Conservation (phyloP, 2,329 filamentous ascomycete species). For the Myriosclerotinia curreyana region DNA sequence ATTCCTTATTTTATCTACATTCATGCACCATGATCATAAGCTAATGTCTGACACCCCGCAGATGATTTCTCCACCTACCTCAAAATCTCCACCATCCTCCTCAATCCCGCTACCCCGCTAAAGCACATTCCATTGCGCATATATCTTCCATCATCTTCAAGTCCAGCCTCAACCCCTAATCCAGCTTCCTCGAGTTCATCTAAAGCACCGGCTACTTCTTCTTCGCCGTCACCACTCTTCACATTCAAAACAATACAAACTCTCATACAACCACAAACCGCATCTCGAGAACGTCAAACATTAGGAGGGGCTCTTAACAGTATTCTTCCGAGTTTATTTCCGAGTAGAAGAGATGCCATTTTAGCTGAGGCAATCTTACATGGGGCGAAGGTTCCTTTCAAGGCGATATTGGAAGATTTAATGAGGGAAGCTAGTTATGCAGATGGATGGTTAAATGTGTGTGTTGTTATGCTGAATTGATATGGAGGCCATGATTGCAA, state of each 20-base stretch:
- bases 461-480: constrained; percentile 59
- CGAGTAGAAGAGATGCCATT: constrained; percentile 77
- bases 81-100: constrained; percentile 70
- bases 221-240: constrained; percentile 42
- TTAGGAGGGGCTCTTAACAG: constrained; percentile 74
- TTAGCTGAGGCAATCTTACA: constrained; percentile 83
- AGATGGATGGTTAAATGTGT: constrained; percentile 87
- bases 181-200: constrained; percentile 43
- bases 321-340: constrained; percentile 79
- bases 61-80: constrained; percentile 72
- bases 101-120: constrained; percentile 71
- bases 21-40: neutral
- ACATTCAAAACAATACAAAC: constrained; percentile 74
- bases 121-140: constrained; percentile 83
- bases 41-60: constrained; percentile 37
- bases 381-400: constrained; percentile 78
- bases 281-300: constrained; percentile 56
- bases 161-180: constrained; percentile 57
- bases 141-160: constrained; percentile 70
- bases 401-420: constrained; percentile 75
- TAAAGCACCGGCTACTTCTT: neutral
- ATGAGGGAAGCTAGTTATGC: constrained; percentile 81
- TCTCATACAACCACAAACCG: constrained; percentile 55
- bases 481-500: neutral
- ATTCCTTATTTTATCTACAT: constrained; percentile 15